Base-by-base conservation (phyloP, 495 filamentous ascomycete genomes). In the Pseudevernia furfuracea region DNA sequence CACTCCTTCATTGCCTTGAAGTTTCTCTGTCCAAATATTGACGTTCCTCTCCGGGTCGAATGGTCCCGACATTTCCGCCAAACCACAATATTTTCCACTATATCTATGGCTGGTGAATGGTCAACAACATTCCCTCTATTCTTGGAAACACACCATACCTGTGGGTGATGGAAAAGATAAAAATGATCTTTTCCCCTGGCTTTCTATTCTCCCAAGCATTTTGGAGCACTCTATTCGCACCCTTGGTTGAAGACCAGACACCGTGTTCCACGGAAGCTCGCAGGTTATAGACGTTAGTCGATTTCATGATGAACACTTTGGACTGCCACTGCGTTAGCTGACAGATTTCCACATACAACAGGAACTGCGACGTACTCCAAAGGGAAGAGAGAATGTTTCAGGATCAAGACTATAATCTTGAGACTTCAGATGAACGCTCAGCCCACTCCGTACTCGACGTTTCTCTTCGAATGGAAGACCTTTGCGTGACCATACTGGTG, bases 271-370 rank as follows among this genome's bases (percentile, higher is more conserved):
- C 60, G 7, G 67, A 65, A 62, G 58, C 56, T 46, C 59, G 62
- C 12, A 68, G 28, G 25, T 48, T 62, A 21, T 43, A 53, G 34
- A 68, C 49, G 30, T 62, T 59, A 1, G 62, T 39, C 17, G 67
- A 53, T 52, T 66, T 68, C 63, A 68, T 68, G 30, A 68, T 66
- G 56, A 66, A 68, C 25, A 68, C 63, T 30, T 66, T 58, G 11
- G 67, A 68, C 67, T 68, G 38, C 43, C n/a, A 49, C 12, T 21
- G 30, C 28, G 10, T 44, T 55, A 36, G 39, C 38, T 52, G 62
- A 43, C 1, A 44, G n/a, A 15, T 28, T 8, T 57, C 15, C 14
- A 25, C 25, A 17, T 61, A 4, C 9, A 44, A 58, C 2, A 56
- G 37, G 4, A 14, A n/a, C 28, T 37, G n/a, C 7, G 9, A 57